Evolutionary conservation across 2,329 filamentous ascomycete genomes (phyloP).

Genomic region (Ampelomyces quisqualis): DNA sequence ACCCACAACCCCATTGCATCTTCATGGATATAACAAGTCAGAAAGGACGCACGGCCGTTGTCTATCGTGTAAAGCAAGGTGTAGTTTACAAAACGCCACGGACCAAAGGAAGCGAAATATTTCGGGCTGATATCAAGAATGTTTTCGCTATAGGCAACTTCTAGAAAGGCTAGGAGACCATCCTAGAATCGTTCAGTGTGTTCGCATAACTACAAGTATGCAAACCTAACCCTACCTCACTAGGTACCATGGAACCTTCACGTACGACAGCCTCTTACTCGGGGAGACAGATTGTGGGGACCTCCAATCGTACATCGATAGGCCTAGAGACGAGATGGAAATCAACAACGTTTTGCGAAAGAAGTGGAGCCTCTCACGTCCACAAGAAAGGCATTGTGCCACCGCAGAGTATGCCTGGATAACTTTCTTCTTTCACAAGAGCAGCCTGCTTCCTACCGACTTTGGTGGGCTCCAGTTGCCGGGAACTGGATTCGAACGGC

Average conservation of each 20-base stretch:
- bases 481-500: not conserved
- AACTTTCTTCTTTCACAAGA: not conserved
- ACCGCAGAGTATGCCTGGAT: not conserved
- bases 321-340: not conserved
- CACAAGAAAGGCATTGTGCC: not conserved
- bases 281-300: not conserved
- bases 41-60: not conserved
- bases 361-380: not conserved
- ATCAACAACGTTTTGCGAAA: not conserved
- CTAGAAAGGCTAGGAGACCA: not conserved
- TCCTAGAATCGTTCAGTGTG: not conserved
- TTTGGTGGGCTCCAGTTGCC: not conserved
- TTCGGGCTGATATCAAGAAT: not conserved
- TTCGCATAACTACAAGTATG: not conserved
- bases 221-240: not conserved
- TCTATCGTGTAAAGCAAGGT: slow-evolving; percentile 1
- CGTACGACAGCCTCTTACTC: not conserved
- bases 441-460: not conserved
- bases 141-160: not conserved
- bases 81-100: not conserved
- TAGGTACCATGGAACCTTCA: not conserved
- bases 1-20: not conserved
- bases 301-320: not conserved
- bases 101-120: not conserved
- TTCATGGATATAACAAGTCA: not conserved